Base-by-base conservation (phyloP, 73 alveolate genomes). In the Strombidium stylifer region DNA sequence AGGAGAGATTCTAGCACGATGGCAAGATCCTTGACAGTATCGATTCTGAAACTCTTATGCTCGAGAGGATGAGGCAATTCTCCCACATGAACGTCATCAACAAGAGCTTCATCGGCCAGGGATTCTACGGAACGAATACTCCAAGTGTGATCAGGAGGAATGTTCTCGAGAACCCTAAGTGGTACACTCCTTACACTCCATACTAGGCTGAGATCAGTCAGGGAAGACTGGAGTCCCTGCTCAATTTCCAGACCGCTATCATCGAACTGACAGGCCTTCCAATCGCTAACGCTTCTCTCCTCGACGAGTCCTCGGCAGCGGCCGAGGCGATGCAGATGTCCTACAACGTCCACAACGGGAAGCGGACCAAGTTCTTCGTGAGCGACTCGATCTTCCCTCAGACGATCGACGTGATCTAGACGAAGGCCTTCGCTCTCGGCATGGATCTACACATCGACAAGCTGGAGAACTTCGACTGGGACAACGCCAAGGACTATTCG, bases 181-280 rank as follows among this genome's bases (percentile, higher is more conserved):
- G 98, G 98, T 91, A 89, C 81, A 93, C 98, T 18, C 89, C 98
- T 19, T 93, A 93, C 76, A 93, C 98, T n/a, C 98, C 98, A 0
- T 93, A 93, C 52, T 92, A 93, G 75, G 98, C 97, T n/a, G 98
- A 93, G 78, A 87, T 93, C 68, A 67, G 96, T 5, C 93, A 93
- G 70, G 98, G 98, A 12, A 87, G 98, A 50, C 66, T 78, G 11
- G 98, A 91, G 60, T 53, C 86, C 15, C 52, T 91, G 58, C 65
- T 78, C 45, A 84, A 84, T 56, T 89, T 47, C 75, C 86, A 93
- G 73, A 93, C 98, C 26, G 67, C 90, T 75, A 85, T 93, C 45
- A 73, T 83, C 57, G 98, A 87, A 60, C 84, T 93, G 27, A 91
- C 98, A 10, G 95, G 95, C 23, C 69, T 73, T 28, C 82, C 69